Percentiles rank a stretch among this genome's conserved stretches.
These are phyloP conservation scores for Geotrichum histeridarum DNA, from an alignment of 1,139 yeast genomes.

Conservation along the genomic window DNA sequence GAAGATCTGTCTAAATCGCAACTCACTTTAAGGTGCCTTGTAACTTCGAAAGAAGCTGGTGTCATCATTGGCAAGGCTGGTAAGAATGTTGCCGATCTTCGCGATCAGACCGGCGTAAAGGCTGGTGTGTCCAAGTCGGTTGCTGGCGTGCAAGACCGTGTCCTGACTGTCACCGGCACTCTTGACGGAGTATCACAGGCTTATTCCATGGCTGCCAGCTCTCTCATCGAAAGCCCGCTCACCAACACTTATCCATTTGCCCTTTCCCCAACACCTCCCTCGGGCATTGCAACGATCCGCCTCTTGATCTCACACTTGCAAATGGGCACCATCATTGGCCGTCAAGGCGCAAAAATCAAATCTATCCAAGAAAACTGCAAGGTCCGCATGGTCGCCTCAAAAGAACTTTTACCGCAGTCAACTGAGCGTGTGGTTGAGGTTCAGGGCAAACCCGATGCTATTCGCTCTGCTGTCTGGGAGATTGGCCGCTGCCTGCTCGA, in stretches of 20 bases:
- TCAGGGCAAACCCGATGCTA: constrained; percentile 69
- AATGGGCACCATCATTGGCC: constrained; percentile 87
- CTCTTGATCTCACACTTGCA: constrained; percentile 78
- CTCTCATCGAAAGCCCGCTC: constrained; percentile 44
- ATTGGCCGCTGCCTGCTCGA: constrained; percentile 71
- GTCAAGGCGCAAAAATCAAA: constrained; percentile 77
- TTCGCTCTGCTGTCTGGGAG: constrained; percentile 53
- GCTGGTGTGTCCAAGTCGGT: constrained; percentile 85
- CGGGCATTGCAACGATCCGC: constrained; percentile 56
- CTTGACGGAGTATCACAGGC: constrained; percentile 70
- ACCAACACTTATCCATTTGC: constrained; percentile 48
- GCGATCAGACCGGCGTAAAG: constrained; percentile 74
- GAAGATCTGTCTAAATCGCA: constrained; percentile 18
- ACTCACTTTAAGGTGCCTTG: constrained; percentile 53
- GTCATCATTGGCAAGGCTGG: constrained; percentile 88
- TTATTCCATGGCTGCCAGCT: constrained; percentile 63
- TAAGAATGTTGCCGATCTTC: constrained; percentile 66
- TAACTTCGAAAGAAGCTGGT: constrained; percentile 85
- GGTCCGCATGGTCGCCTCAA: constrained; percentile 83
- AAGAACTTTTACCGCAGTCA: constrained; percentile 75
- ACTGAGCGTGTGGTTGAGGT: constrained; percentile 85
- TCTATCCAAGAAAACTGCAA: constrained; percentile 64
- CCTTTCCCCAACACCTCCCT: constrained; percentile 44
- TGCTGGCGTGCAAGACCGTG: constrained; percentile 79
- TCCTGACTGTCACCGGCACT: constrained; percentile 76